Evolutionary conservation across 257 asterid species (phyloP).

Genomic region (Solanum ossicruentum): DNA sequence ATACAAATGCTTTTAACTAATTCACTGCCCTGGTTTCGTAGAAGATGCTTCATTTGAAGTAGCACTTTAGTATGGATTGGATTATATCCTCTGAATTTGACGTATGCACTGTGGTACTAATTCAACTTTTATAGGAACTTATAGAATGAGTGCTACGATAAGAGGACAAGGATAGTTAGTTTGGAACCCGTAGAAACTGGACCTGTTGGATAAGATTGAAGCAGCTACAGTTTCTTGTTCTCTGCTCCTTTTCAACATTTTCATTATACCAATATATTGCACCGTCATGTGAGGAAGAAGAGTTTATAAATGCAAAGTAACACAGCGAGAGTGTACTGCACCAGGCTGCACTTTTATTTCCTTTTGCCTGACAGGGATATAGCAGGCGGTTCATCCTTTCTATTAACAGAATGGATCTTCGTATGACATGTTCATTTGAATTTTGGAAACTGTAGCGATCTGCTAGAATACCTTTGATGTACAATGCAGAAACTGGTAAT

Average conservation of each 20-base stretch:
- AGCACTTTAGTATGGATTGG: background rate
- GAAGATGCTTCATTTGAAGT: background rate
- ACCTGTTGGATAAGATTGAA: background rate
- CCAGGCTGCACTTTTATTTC: background rate
- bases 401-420: background rate
- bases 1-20: background rate
- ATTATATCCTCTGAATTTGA: background rate
- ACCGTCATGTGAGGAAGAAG: background rate
- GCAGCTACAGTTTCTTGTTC: background rate
- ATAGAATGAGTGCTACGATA: background rate
- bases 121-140: background rate
- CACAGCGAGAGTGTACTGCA: background rate
- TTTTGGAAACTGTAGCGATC: background rate
- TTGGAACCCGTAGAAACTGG: background rate
- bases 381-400: background rate
- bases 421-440: background rate
- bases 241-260: background rate
- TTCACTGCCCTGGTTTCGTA: background rate
- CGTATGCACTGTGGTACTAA: background rate
- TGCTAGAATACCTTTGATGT: background rate
- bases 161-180: background rate
- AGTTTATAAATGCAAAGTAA: background rate
- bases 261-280: background rate
- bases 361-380: background rate
- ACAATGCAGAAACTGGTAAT: background rate